A percentile compares a stretch with the other conserved stretches of the same genome.
phyloP scores from a whole-genome alignment of 139 green algal genomes.

The Asterochloris sp. region DNA sequence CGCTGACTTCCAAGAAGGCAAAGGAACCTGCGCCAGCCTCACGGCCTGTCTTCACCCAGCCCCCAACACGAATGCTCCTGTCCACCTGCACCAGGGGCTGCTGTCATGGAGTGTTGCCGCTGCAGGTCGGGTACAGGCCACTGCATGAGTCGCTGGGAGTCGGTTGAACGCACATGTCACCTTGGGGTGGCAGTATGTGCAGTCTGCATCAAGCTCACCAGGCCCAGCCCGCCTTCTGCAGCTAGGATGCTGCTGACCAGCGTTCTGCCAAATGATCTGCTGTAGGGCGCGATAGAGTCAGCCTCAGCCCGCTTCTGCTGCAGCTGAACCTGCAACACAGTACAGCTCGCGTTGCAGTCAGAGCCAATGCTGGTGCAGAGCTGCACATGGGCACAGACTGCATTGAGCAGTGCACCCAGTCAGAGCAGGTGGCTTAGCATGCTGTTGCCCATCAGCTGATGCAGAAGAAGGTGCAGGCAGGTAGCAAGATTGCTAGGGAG shows the following conservation, averaged over 20 bases:
- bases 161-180: no score
- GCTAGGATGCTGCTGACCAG: slow-evolving; percentile 61
- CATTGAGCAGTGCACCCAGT: background rate
- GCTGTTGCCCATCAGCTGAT: background rate
- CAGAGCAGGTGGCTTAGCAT: no score
- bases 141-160: background rate
- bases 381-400: no score
- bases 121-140: background rate
- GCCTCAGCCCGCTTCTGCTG: slow-evolving; percentile 34
- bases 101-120: no score
- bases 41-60: slow-evolving; percentile 98
- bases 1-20: slow-evolving; percentile 97
- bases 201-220: slow-evolving; percentile 41
- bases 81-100: slow-evolving; percentile 50
- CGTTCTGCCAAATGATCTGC: slow-evolving; percentile 43
- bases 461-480: background rate
- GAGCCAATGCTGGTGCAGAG: background rate
- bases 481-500: background rate
- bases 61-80: slow-evolving; percentile 76
- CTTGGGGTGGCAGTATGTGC: background rate
- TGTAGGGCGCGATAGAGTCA: slow-evolving; percentile 47
- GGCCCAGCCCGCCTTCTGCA: slow-evolving; percentile 47
- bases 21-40: slow-evolving; percentile 89
- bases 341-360: background rate
- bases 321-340: slow-evolving; percentile 28